Percentiles rank a stretch among this genome's conserved stretches.
Evolutionary conservation across 2,329 filamentous ascomycete species (phyloP).

Genomic region (Aspergillus sp.): DNA sequence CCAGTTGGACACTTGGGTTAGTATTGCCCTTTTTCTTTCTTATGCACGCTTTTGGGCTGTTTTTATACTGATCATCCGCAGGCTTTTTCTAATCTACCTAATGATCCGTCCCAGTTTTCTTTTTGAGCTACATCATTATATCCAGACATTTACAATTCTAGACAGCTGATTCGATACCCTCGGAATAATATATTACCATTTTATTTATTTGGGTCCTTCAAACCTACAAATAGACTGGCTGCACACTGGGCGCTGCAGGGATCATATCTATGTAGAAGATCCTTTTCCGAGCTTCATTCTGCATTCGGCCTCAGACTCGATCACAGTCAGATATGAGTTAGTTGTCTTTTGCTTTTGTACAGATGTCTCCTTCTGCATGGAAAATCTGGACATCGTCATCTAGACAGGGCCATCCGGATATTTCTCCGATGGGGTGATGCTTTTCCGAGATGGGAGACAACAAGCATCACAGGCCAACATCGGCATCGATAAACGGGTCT

Average conservation of each 20-base stretch:
- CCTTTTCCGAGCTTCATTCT: not conserved
- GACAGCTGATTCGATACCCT: not conserved
- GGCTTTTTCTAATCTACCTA: conserved; percentile 36
- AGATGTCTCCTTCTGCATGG: not conserved
- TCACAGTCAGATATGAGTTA: too few relatives aligned
- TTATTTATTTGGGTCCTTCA: not conserved
- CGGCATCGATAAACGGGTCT: not conserved
- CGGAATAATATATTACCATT: not conserved
- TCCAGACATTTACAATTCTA: not conserved
- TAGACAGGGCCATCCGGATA: conserved; percentile 17
- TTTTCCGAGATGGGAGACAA: conserved; percentile 1
- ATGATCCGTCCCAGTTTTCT: conserved; percentile 28
- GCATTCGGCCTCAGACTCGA: not conserved
- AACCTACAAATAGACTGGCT: too few relatives aligned
- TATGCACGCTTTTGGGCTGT: not conserved
- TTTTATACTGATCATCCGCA: conserved; percentile 16
- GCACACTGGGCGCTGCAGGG: not conserved
- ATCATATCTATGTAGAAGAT: not conserved
- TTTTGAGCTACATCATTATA: not conserved
- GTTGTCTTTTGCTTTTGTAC: not conserved
- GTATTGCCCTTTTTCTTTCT: conserved; percentile 2
- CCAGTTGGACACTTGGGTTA: conserved; percentile 40
- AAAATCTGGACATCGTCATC: not conserved
- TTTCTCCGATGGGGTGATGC: conserved; percentile 1
- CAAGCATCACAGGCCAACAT: not conserved